Evolutionary conservation across 1,139 yeast species (phyloP).

Genomic region (Suhomyces yuchorum): DNA sequence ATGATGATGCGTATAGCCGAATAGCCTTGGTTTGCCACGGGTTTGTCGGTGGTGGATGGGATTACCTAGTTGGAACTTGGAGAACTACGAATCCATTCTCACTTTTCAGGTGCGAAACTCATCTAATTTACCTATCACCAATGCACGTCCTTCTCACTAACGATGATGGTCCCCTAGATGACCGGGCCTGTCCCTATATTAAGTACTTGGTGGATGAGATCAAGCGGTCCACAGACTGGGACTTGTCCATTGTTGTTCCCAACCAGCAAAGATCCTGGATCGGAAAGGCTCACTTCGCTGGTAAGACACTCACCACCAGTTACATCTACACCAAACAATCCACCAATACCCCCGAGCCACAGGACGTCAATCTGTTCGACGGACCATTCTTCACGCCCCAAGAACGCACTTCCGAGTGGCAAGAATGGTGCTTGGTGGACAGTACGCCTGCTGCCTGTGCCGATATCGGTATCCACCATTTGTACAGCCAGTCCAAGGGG

Average conservation of each 20-base stretch:
- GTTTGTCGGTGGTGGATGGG: not conserved
- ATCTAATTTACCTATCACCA: not conserved
- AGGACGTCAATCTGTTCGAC: slow-evolving; percentile 47
- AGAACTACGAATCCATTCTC: not conserved
- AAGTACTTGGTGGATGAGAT: slow-evolving; percentile 79
- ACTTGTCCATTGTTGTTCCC: slow-evolving; percentile 81
- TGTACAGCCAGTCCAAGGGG: slow-evolving; percentile 48
- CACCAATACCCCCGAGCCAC: slow-evolving; percentile 29
- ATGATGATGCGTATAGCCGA: not conserved
- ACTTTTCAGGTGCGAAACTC: not conserved
- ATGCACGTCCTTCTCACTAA: slow-evolving; percentile 68
- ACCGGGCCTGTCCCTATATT: slow-evolving; percentile 80
- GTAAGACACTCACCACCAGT: slow-evolving; percentile 66
- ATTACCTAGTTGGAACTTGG: not conserved
- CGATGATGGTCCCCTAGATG: slow-evolving; percentile 94
- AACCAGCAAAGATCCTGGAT: slow-evolving; percentile 83
- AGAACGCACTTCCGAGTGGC: slow-evolving; percentile 32
- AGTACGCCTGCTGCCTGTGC: slow-evolving; percentile 97
- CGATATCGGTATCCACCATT: slow-evolving; percentile 82
- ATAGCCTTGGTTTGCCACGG: not conserved
- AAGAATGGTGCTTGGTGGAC: slow-evolving; percentile 85
- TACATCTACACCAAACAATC: slow-evolving; percentile 59
- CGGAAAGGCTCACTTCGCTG: slow-evolving; percentile 96
- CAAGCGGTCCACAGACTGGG: slow-evolving; percentile 70
- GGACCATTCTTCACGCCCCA: slow-evolving; percentile 70